phyloP scores from a whole-genome alignment of 345 rosid species.

The Arabis alpina region DNA sequence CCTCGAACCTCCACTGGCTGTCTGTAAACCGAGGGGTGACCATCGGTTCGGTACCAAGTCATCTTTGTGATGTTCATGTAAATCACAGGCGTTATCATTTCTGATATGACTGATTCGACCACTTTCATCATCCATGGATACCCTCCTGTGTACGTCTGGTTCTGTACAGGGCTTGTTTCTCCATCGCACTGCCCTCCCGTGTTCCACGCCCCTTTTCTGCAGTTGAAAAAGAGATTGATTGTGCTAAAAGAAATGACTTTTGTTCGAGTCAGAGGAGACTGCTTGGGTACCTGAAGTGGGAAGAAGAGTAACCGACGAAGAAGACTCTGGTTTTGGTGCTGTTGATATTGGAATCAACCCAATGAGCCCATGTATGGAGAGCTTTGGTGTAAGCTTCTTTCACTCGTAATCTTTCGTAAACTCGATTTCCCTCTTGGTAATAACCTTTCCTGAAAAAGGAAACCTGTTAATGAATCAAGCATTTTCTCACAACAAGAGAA shows the following conservation, averaged over 20 bases:
- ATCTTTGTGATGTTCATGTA: constrained; percentile 73
- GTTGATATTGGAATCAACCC: constrained; percentile 71
- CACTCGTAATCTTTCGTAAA: constrained; percentile 54
- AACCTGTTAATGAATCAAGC: background rate
- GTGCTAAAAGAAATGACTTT: background rate
- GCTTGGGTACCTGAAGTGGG: constrained; percentile 59
- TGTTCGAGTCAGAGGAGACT: background rate
- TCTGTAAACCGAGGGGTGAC: constrained; percentile 74
- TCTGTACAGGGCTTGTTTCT: constrained; percentile 52
- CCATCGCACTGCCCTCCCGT: constrained; percentile 61
- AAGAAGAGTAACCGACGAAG: constrained; percentile 82
- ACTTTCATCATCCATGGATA: constrained; percentile 80
- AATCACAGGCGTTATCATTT: constrained; percentile 71
- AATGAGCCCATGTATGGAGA: constrained; percentile 70
- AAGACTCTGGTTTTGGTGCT: constrained; percentile 58
- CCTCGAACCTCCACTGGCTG: constrained; percentile 25
- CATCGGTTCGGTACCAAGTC: constrained; percentile 71
- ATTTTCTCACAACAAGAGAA: too few species aligned
- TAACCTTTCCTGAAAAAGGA: constrained; percentile 51
- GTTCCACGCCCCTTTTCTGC: constrained; percentile 71
- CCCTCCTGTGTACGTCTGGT: constrained; percentile 45
- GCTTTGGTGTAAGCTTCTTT: constrained; percentile 70
- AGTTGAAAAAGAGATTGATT: constrained; percentile 1
- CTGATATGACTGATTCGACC: constrained; percentile 63
- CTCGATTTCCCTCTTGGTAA: constrained; percentile 70